phyloP scores from a whole-genome alignment of 306 rosid species.

The Gastrolobium bilobum region DNA sequence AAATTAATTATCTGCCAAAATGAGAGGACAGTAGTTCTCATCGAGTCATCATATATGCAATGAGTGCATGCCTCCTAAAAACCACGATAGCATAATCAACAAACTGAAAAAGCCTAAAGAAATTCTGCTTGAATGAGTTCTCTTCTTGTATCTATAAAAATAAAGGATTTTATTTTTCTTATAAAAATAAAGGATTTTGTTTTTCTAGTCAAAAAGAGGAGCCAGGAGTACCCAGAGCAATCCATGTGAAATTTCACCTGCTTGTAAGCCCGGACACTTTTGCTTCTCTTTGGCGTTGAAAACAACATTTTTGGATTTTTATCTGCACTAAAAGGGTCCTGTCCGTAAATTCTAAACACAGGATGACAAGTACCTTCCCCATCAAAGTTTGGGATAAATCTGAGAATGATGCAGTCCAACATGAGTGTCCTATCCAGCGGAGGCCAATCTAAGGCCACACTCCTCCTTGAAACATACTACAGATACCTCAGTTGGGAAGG shows the following conservation, averaged over 20 bases:
- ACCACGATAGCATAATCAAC: slow-evolving; percentile 33
- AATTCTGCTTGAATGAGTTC: background rate
- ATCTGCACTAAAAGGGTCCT: slow-evolving; percentile 74
- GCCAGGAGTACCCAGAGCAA: background rate
- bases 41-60: background rate
- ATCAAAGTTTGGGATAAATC: slow-evolving; percentile 79
- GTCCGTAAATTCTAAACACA: slow-evolving; percentile 84
- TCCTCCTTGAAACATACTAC: slow-evolving; percentile 89
- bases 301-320: slow-evolving; percentile 70
- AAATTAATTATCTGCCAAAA: slow-evolving; percentile 28
- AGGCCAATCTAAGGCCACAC: slow-evolving; percentile 92
- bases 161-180: too few species aligned
- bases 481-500: slow-evolving; percentile 94
- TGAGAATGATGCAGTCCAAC: slow-evolving; percentile 87
- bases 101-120: slow-evolving; percentile 20
- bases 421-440: slow-evolving; percentile 88
- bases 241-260: slow-evolving; percentile 65
- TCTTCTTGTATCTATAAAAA: slow-evolving; percentile 4
- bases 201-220: background rate
- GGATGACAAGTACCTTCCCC: slow-evolving; percentile 87
- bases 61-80: slow-evolving; percentile 22
- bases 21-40: background rate
- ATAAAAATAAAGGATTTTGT: background rate
- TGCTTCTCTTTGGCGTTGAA: slow-evolving; percentile 75
- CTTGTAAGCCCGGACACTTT: slow-evolving; percentile 68